Percentiles rank a stretch among this genome's conserved stretches.
phyloP scores from a whole-genome alignment of 2,329 filamentous ascomycete genomes.

The Xylariaceae sp. region DNA sequence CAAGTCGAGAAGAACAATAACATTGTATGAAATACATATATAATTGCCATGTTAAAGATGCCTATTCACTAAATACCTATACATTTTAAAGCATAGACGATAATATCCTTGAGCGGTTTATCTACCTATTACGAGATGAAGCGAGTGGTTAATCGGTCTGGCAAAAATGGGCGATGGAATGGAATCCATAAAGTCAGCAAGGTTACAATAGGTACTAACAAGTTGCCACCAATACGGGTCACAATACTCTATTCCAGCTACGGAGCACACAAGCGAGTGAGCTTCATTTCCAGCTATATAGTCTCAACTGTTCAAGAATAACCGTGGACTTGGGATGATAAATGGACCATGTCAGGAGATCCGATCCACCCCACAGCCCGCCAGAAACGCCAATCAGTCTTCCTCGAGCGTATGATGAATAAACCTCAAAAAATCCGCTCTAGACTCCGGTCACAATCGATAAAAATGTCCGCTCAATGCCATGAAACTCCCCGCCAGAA shows the following conservation, averaged over 20 bases:
- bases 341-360: constrained; percentile 7
- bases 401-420: constrained; percentile 33
- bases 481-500: constrained; percentile 17
- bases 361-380: constrained; percentile 3
- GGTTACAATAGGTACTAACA: no score
- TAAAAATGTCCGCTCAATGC: constrained; percentile 16
- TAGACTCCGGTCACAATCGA: constrained; percentile 31
- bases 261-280: background rate
- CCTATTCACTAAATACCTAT: no score
- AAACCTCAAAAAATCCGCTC: constrained; percentile 25
- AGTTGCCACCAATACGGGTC: constrained; percentile 6
- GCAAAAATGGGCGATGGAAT: no score
- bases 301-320: constrained; percentile 1
- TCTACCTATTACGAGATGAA: no score
- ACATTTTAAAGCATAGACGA: no score
- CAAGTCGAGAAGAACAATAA: constrained; percentile 6
- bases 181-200: no score
- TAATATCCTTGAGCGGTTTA: no score
- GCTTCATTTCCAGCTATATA: constrained; percentile 6
- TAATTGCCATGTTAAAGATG: no score
- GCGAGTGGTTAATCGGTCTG: no score
- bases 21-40: no score
- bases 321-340: constrained; percentile 1
- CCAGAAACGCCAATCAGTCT: constrained; percentile 29
- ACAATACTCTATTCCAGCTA: background rate